Evolutionary conservation across 306 rosid species (phyloP).

Genomic region (Ormosia emarginata): DNA sequence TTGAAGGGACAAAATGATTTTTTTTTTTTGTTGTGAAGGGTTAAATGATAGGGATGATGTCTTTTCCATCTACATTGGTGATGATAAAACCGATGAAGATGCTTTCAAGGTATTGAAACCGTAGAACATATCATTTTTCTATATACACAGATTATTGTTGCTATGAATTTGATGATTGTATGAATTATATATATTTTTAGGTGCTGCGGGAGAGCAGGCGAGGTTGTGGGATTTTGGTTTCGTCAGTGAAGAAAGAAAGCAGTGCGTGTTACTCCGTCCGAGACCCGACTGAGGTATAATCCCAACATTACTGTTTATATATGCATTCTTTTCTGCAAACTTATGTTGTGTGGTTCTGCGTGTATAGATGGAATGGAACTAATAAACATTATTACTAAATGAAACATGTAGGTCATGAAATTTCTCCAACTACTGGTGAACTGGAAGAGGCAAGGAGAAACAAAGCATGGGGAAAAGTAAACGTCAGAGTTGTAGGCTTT

Average conservation of each 20-base stretch:
- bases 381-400: not conserved
- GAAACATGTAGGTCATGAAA: slow-evolving; percentile 65
- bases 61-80: slow-evolving; percentile 84
- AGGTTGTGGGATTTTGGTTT: slow-evolving; percentile 84
- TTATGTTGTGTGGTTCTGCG: not conserved
- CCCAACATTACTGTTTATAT: too few relatives aligned
- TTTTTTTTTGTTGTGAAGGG: slow-evolving; percentile 37
- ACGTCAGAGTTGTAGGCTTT: not conserved
- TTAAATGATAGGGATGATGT: slow-evolving; percentile 53
- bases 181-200: slow-evolving; percentile 22
- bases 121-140: not conserved
- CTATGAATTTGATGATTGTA: not conserved
- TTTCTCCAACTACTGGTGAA: slow-evolving; percentile 72
- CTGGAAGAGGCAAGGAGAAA: slow-evolving; percentile 48
- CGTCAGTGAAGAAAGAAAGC: slow-evolving; percentile 73
- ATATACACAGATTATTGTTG: not conserved
- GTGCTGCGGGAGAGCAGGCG: slow-evolving; percentile 51
- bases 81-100: slow-evolving; percentile 89
- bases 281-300: slow-evolving; percentile 66
- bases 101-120: slow-evolving; percentile 65
- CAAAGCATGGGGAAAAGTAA: slow-evolving; percentile 9
- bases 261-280: slow-evolving; percentile 72
- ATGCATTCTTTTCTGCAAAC: not conserved
- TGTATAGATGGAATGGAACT: not conserved
- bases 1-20: not conserved